Evolutionary conservation across 1,139 yeast genomes (phyloP).

Genomic region (Ogataea hybrid): DNA sequence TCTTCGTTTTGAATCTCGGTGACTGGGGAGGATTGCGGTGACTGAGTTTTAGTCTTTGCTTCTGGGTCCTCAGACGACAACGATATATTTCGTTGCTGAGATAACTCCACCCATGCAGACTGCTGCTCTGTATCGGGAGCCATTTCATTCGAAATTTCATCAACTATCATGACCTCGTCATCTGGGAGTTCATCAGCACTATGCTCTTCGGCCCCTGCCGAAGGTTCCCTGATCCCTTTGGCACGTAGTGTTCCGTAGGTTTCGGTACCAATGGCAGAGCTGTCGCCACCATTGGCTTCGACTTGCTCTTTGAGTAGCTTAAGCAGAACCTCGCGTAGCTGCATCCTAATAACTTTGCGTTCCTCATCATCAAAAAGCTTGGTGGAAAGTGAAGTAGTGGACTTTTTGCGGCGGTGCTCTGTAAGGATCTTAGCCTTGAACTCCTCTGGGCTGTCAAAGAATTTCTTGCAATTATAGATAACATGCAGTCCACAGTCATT

Average conservation of each 20-base stretch:
- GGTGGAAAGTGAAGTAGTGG: constrained; percentile 12
- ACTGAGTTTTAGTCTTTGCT: too few species aligned
- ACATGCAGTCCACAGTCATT: constrained; percentile 97
- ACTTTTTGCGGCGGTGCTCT: constrained; percentile 27
- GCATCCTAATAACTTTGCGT: constrained; percentile 37
- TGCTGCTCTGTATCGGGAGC: neutral
- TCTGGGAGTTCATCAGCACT: constrained; percentile 4
- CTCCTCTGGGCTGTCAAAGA: constrained; percentile 34
- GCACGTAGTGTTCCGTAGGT: constrained; percentile 17
- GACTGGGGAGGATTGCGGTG: too few species aligned
- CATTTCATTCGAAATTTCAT: neutral
- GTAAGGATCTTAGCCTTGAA: constrained; percentile 22
- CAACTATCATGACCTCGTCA: constrained; percentile 8
- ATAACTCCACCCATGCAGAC: neutral
- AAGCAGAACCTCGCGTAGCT: constrained; percentile 35
- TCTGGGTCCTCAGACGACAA: neutral
- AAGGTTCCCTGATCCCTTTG: constrained; percentile 5
- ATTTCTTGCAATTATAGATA: constrained; percentile 69
- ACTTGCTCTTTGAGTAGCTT: constrained; percentile 41
- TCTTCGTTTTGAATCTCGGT: neutral
- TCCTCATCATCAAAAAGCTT: constrained; percentile 37
- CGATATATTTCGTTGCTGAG: neutral
- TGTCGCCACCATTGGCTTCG: constrained; percentile 33
- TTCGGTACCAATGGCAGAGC: constrained; percentile 35
- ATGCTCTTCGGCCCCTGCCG: constrained; percentile 1